Conservation (phyloP, 176 grass and related monocot species). For the Echinochloa phyllopogon region DNA sequence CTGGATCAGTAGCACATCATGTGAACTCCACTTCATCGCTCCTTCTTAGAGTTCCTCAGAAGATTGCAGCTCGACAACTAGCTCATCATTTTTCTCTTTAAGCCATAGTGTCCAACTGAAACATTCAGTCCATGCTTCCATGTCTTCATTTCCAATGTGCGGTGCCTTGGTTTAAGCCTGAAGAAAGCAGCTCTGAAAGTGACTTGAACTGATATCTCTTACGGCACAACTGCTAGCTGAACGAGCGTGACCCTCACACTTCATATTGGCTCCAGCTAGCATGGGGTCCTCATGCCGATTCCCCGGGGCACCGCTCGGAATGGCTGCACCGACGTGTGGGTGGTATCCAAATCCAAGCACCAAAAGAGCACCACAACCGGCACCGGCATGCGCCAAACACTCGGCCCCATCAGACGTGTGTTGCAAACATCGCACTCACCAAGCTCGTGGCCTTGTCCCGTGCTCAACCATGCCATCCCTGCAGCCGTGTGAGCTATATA, state of each 20-base stretch:
- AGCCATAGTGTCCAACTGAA: neutral
- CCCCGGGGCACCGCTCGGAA: neutral
- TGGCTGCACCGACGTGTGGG: too few relatives aligned
- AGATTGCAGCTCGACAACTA: neutral
- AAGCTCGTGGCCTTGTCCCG: slow-evolving; percentile 35
- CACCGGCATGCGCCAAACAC: slow-evolving; percentile 18
- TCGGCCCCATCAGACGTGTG: neutral
- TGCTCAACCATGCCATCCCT: slow-evolving; percentile 11
- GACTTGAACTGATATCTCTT: neutral
- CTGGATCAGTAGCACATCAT: slow-evolving; percentile 5
- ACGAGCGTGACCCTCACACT: neutral
- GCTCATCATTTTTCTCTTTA: neutral
- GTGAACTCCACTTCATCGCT: neutral
- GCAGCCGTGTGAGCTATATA: neutral
- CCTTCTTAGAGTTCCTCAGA: neutral
- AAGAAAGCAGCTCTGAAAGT: neutral
- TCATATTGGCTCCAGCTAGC: neutral
- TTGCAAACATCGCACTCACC: neutral
- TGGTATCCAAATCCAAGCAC: neutral
- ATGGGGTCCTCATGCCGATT: slow-evolving; percentile 33
- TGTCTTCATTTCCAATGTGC: neutral
- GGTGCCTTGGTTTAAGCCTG: neutral
- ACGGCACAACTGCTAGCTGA: neutral
- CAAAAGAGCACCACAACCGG: neutral
- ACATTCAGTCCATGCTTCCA: neutral